These are phyloP conservation scores for Venturia oleaginea DNA, from an alignment of 2,329 filamentous ascomycete genomes.

Conservation along the genomic window DNA sequence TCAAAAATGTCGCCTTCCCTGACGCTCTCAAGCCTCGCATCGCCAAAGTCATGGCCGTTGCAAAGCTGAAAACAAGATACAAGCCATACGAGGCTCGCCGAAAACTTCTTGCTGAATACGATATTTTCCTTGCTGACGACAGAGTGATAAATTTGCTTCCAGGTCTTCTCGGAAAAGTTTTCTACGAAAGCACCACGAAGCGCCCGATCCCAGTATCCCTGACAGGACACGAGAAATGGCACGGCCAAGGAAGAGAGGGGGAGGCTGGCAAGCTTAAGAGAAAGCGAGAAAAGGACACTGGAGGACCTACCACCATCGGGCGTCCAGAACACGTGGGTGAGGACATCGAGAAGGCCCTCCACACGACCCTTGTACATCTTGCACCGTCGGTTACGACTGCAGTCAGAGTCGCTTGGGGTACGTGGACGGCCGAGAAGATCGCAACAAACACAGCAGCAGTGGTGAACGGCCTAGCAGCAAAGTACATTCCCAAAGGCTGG, in stretches of 20 bases:
- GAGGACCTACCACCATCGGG: conserved; percentile 39
- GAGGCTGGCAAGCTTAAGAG: not conserved
- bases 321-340: conserved; percentile 59
- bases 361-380: conserved; percentile 71
- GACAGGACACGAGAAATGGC: conserved; percentile 42
- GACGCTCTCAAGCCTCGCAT: conserved; percentile 39
- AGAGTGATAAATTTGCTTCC: conserved; percentile 67
- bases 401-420: conserved; percentile 67
- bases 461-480: conserved; percentile 38
- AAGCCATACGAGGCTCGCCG: conserved; percentile 79
- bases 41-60: conserved; percentile 62
- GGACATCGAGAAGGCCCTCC: conserved; percentile 71
- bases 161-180: conserved; percentile 75
- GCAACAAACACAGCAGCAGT: conserved; percentile 73
- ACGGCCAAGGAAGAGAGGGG: conserved; percentile 2
- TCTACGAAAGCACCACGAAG: conserved; percentile 78
- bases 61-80: conserved; percentile 83
- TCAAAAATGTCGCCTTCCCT: conserved; percentile 57
- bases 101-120: conserved; percentile 76
- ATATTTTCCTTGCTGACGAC: conserved; percentile 89
- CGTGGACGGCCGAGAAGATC: conserved; percentile 65
- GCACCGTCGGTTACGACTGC: conserved; percentile 70
- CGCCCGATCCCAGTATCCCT: conserved; percentile 77
- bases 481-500: conserved; percentile 80
- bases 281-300: conserved; percentile 50